A percentile compares a stretch with the other conserved stretches of the same genome.
These are phyloP conservation scores for Boletus mariae DNA, from an alignment of 1,284 basidiomycete genomes.

Conservation along the genomic window DNA sequence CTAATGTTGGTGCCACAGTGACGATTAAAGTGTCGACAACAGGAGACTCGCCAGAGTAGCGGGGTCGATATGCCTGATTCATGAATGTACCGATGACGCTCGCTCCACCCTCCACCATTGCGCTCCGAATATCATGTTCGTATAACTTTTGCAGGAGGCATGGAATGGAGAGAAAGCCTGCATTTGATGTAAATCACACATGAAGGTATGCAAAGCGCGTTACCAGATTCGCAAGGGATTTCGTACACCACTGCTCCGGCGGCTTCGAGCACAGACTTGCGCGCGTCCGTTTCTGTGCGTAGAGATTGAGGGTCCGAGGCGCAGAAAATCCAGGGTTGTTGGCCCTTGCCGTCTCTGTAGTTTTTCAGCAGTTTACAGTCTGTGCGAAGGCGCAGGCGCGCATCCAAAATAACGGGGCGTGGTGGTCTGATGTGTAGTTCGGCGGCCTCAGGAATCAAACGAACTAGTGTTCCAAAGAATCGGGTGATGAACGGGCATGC, in stretches of 20 bases:
- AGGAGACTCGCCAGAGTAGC: slow-evolving; percentile 5
- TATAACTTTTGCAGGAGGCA: slow-evolving; percentile 52
- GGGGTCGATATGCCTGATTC: slow-evolving; percentile 13
- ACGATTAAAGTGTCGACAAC: slow-evolving; percentile 70
- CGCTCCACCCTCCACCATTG: slow-evolving; percentile 97
- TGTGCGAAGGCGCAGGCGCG: slow-evolving; percentile 61
- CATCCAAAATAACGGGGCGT: slow-evolving; percentile 83
- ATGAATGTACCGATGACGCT: slow-evolving; percentile 80
- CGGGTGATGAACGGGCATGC: neutral
- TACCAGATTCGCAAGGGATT: slow-evolving; percentile 35
- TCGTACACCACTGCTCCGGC: slow-evolving; percentile 56
- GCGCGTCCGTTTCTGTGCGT: slow-evolving; percentile 36
- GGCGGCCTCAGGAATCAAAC: slow-evolving; percentile 41
- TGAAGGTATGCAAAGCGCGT: slow-evolving; percentile 7
- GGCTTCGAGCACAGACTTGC: slow-evolving; percentile 42
- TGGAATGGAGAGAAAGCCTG: slow-evolving; percentile 48
- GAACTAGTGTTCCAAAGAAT: slow-evolving; percentile 38
- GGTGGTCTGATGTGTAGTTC: slow-evolving; percentile 51
- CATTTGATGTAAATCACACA: slow-evolving; percentile 3
- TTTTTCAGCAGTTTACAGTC: slow-evolving; percentile 76
- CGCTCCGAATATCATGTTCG: slow-evolving; percentile 55
- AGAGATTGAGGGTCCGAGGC: slow-evolving; percentile 22
- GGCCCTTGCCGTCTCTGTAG: slow-evolving; percentile 54
- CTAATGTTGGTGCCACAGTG: slow-evolving; percentile 78
- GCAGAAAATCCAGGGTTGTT: slow-evolving; percentile 76